Conservation (phyloP, 345 rosid species). For the Dipteronia sinensis region DNA sequence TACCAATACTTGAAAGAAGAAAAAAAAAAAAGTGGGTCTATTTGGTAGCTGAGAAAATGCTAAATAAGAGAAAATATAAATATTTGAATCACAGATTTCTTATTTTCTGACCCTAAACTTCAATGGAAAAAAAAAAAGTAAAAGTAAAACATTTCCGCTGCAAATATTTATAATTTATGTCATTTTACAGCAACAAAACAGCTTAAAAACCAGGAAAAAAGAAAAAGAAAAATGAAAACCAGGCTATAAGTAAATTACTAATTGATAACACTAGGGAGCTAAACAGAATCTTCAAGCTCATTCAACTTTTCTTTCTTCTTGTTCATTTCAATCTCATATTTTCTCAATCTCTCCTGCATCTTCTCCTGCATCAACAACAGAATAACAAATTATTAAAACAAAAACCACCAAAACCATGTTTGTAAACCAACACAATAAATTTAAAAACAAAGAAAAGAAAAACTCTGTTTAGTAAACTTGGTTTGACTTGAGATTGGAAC, state of each 20-base stretch:
- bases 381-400: not conserved
- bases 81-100: not conserved
- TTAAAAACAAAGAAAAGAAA: not conserved
- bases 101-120: not conserved
- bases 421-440: not conserved
- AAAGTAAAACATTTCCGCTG: not conserved
- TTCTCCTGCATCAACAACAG: slow-evolving; percentile 48
- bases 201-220: no score
- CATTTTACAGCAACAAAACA: not conserved
- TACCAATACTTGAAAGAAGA: not conserved
- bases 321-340: slow-evolving; percentile 65
- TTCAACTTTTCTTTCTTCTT: slow-evolving; percentile 45
- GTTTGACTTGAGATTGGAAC: not conserved
- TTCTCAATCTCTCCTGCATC: slow-evolving; percentile 72
- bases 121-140: not conserved
- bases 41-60: not conserved
- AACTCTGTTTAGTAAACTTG: not conserved
- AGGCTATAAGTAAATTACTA: not conserved
- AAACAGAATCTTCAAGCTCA: slow-evolving; percentile 55
- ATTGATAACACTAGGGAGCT: slow-evolving; percentile 12
- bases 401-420: no score
- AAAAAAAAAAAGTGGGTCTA: not conserved
- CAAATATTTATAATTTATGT: not conserved
- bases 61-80: not conserved
- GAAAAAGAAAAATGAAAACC: no score